Evolutionary conservation across 2,329 filamentous ascomycete species (phyloP), one percentile per base, ranked within the genome.

Genomic region (Colletotrichum sp.): DNA sequence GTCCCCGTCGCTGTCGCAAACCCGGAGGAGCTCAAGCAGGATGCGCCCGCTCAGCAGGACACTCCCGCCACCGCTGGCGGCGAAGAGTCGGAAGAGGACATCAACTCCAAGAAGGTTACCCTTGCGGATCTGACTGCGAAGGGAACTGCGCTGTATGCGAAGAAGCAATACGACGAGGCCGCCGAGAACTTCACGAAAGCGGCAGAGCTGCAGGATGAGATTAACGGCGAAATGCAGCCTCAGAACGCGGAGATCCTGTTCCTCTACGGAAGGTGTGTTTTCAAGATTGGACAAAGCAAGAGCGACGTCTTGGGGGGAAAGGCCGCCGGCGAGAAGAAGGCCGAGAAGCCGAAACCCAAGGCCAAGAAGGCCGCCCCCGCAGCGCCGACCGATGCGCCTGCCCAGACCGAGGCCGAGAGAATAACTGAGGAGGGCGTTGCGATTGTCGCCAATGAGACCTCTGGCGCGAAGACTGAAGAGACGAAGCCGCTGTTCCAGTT

Each of bases 171-270:
- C 85, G 91, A 94, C 70, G 93, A 93, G 65, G 96, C 97, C 12
- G 92, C 95, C 72, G 96, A 98, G 82, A 88, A 96, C 77, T 98
- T 96, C 87, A 96, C 96, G 58, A 92, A 93, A 81, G 97, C 97
- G 36, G 95, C 95, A 71, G 95, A 97, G 84, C 90, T 98, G 76
- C 97, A 99, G 86, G 95, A 95, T 74, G 92, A 95, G 83, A 89
- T 98, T 83, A 97, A 98, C 84, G 97, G 96, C 84, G 97, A 98
- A 86, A 94, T 97, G 90, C 93, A 93, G 18, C 92, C 95, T 6
- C 93, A 95, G 74, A 99, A 99, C 80, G 96, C 96, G 66, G 96
- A 98, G 83, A 91, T 99, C 62, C 91, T 98, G 25, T 99, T 98
- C 85, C 91, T 96, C 78, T 99, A 99, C 85, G 97, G 97, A 16